phyloP scores from a whole-genome alignment of 331 rosid genomes.

The Malus hybrid region DNA sequence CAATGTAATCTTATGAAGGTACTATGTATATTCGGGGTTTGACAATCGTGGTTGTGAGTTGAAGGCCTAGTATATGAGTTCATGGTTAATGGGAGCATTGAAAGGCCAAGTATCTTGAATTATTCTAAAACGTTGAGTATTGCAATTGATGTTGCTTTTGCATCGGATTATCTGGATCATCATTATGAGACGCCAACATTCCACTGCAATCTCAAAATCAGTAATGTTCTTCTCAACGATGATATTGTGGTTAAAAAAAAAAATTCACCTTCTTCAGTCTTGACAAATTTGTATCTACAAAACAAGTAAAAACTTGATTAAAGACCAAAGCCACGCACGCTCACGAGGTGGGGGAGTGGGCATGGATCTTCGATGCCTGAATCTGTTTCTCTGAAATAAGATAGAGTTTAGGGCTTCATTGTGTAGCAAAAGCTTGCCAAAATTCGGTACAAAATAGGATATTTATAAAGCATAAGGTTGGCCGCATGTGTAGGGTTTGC shows the following conservation, averaged over 20 bases:
- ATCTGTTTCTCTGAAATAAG: no score
- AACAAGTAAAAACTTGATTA: no score
- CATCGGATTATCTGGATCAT: conserved; percentile 7
- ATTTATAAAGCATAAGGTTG: no score
- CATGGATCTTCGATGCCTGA: no score
- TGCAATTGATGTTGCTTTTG: conserved; percentile 11
- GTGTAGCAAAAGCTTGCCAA: no score
- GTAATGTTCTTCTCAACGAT: not conserved
- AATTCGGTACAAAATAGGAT: no score
- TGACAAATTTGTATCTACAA: no score
- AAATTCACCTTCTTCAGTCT: no score
- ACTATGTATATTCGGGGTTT: not conserved
- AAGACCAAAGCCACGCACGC: no score
- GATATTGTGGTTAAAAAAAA: not conserved
- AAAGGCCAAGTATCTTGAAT: not conserved
- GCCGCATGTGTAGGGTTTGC: no score
- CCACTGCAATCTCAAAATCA: conserved; percentile 10
- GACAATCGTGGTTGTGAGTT: not conserved
- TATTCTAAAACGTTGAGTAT: not conserved
- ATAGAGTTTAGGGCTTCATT: no score
- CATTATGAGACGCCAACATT: not conserved
- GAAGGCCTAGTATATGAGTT: conserved; percentile 6
- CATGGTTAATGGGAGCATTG: not conserved
- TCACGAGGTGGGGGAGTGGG: no score
- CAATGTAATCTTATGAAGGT: not conserved